phyloP scores from a whole-genome alignment of 805 yeast genomes.

The Hanseniaspora vineae region DNA sequence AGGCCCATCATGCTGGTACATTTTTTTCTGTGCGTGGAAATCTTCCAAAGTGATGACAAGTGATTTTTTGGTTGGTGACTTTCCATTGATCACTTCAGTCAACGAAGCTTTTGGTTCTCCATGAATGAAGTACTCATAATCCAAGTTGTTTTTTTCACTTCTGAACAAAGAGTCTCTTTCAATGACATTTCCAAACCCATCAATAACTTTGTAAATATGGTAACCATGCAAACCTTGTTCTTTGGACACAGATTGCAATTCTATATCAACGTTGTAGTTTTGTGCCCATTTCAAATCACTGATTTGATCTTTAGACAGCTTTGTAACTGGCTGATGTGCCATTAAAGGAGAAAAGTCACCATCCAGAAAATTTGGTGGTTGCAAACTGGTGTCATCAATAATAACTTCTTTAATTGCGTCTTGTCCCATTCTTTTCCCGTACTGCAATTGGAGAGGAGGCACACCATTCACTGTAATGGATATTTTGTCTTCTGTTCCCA shows the following conservation, averaged over 20 bases:
- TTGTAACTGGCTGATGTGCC: constrained; percentile 17
- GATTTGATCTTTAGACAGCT: constrained; percentile 18
- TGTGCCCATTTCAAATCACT: constrained; percentile 31
- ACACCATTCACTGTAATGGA: constrained; percentile 55
- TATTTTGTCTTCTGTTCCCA: constrained; percentile 42
- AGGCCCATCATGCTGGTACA: constrained; percentile 21
- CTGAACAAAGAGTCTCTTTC: constrained; percentile 26
- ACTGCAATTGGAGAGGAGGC: constrained; percentile 56
- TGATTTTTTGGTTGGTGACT: constrained; percentile 28
- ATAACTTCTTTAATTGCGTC: constrained; percentile 17
- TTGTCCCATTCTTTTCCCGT: constrained; percentile 33
- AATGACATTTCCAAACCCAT: constrained; percentile 53
- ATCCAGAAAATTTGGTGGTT: constrained; percentile 34
- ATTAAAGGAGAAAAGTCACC: constrained; percentile 31
- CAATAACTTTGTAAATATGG: constrained; percentile 43
- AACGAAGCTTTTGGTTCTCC: constrained; percentile 41
- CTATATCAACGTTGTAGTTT: constrained; percentile 30
- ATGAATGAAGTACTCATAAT: constrained; percentile 38
- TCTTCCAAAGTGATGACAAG: constrained; percentile 22
- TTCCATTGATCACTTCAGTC: constrained; percentile 26
- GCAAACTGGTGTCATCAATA: constrained; percentile 29
- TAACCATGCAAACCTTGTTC: constrained; percentile 44
- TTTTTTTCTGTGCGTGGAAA: constrained; percentile 3
- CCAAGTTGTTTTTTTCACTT: constrained; percentile 22
- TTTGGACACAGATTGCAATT: constrained; percentile 29